A percentile compares a stretch with the other conserved stretches of the same genome.
Conservation (phyloP, 1,284 basidiomycete species). For the Crocinoboletus sp. region DNA sequence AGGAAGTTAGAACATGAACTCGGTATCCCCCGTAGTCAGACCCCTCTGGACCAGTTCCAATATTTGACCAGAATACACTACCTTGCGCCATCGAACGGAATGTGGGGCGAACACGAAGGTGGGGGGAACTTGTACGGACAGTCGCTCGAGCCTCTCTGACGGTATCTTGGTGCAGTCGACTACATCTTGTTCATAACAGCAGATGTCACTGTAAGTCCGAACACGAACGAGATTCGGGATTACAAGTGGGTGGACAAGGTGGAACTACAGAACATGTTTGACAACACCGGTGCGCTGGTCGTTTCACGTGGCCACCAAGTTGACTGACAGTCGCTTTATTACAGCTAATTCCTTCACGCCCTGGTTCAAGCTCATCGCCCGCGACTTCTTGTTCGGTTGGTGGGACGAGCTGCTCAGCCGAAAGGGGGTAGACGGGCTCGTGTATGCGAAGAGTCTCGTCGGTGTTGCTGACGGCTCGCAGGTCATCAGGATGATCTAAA, state of each 20-base stretch:
- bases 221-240: conserved; percentile 91
- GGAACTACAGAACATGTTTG: conserved; percentile 91
- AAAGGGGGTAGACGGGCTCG: conserved; percentile 53
- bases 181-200: conserved; percentile 96
- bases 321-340: conserved; percentile 8
- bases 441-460: conserved; percentile 63
- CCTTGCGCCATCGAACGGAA: conserved; percentile 87
- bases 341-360: conserved; percentile 91
- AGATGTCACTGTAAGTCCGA: conserved; percentile 82
- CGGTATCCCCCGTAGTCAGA: conserved; percentile 80
- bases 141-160: conserved; percentile 2
- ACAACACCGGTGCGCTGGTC: conserved; percentile 58
- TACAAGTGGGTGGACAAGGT: conserved; percentile 88
- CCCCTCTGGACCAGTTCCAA: conserved; percentile 84
- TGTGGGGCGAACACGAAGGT: conserved; percentile 99
- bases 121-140: conserved; percentile 20
- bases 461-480: conserved; percentile 69
- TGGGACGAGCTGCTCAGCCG: conserved; percentile 87
- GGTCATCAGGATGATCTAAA: conserved; percentile 71
- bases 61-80: conserved; percentile 98
- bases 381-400: conserved; percentile 97
- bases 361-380: conserved; percentile 98
- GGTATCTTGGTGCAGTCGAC: conserved; percentile 64
- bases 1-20: conserved; percentile 97
- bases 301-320: neutral